Percentiles rank a stretch among this genome's conserved stretches.
These are phyloP conservation scores for Rhizophlyctis rosea DNA, from an alignment of 192 early-diverging fungal species.

Conservation along the genomic window DNA sequence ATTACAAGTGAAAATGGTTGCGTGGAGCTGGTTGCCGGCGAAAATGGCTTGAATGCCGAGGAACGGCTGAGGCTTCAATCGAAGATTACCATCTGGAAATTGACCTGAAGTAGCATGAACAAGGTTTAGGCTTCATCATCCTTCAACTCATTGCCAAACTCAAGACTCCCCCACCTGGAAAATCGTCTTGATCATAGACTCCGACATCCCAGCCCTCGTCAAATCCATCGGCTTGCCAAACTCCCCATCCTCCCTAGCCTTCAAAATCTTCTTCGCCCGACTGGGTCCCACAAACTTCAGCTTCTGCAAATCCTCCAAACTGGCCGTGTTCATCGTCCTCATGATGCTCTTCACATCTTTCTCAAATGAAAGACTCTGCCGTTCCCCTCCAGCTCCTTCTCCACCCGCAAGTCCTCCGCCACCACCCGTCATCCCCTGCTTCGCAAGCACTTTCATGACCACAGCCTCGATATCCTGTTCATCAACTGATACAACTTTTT, in stretches of 20 bases:
- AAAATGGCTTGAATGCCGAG: too few relatives aligned
- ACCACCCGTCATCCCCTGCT: too few relatives aligned
- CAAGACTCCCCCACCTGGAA: constrained; percentile 20
- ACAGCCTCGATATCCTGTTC: too few relatives aligned
- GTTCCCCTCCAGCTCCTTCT: background rate
- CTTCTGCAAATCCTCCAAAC: background rate
- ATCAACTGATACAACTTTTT: background rate
- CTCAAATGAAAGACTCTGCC: background rate
- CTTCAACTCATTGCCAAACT: too few relatives aligned
- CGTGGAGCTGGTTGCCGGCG: too few relatives aligned
- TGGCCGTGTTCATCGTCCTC: constrained; percentile 17
- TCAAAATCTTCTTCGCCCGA: constrained; percentile 20
- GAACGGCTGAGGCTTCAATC: too few relatives aligned
- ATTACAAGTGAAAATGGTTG: too few relatives aligned
- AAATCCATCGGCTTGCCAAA: constrained; percentile 18
- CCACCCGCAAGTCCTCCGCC: background rate
- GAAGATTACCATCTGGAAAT: too few relatives aligned
- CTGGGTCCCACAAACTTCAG: constrained; percentile 20
- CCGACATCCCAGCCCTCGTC: constrained; percentile 10
- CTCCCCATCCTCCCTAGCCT: constrained; percentile 11
- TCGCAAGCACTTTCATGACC: too few relatives aligned
- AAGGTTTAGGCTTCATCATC: too few relatives aligned
- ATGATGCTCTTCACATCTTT: constrained; percentile 6
- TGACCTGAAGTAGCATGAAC: too few relatives aligned
- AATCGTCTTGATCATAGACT: constrained; percentile 8